These are phyloP conservation scores for Hanseniaspora osmophila DNA, from an alignment of 805 yeast species.

Conservation along the genomic window DNA sequence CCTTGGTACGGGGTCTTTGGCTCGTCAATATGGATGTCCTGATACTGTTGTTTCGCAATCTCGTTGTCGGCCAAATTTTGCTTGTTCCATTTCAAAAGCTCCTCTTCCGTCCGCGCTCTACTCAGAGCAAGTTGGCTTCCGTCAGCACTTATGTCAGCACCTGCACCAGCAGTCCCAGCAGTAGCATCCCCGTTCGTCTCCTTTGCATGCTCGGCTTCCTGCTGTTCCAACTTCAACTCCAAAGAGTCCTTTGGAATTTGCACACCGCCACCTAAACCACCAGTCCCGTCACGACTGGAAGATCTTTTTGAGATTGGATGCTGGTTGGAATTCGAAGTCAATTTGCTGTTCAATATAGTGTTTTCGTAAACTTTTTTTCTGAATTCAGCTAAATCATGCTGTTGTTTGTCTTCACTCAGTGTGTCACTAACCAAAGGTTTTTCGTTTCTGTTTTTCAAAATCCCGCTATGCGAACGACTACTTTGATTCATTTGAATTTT, in stretches of 20 bases:
- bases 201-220: background rate
- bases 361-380: slow-evolving; percentile 67
- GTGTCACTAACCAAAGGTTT: slow-evolving; percentile 5
- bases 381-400: slow-evolving; percentile 15
- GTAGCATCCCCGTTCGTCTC: too few species aligned
- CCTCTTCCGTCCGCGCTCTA: slow-evolving; percentile 11
- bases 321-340: slow-evolving; percentile 14
- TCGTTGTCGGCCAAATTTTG: slow-evolving; percentile 49
- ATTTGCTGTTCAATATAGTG: slow-evolving; percentile 59
- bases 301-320: too few species aligned
- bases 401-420: background rate
- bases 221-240: slow-evolving; percentile 17
- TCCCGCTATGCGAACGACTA: slow-evolving; percentile 26
- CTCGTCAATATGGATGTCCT: slow-evolving; percentile 53
- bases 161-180: too few species aligned
- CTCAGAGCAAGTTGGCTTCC: too few species aligned
- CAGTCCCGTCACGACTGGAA: background rate
- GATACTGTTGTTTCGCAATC: slow-evolving; percentile 53
- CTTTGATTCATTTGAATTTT: background rate
- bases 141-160: too few species aligned
- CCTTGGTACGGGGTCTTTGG: slow-evolving; percentile 94
- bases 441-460: slow-evolving; percentile 36
- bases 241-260: slow-evolving; percentile 21
- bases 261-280: slow-evolving; percentile 5
- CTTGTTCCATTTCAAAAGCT: slow-evolving; percentile 73